phyloP scores from a whole-genome alignment of 2,329 filamentous ascomycete species.

The Fusarium sp. region DNA sequence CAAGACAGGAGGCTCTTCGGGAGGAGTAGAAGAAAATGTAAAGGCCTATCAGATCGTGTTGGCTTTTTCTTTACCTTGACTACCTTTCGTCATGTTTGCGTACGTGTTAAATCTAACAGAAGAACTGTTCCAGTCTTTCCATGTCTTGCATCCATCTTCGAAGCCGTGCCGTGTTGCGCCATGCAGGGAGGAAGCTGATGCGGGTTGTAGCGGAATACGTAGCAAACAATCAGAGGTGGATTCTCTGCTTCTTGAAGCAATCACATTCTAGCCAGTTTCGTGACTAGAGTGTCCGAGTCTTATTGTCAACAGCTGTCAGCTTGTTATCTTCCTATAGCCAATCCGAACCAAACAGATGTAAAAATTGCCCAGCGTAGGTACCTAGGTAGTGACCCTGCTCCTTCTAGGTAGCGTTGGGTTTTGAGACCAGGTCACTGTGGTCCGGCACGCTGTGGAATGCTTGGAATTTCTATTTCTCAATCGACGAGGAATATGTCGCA shows the following conservation, averaged over 20 bases:
- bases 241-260: slow-evolving; percentile 9
- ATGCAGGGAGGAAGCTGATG: slow-evolving; percentile 40
- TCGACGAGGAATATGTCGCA: slow-evolving; percentile 25
- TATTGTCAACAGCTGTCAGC: slow-evolving; percentile 1
- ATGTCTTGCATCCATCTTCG: slow-evolving; percentile 18
- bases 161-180: slow-evolving; percentile 29
- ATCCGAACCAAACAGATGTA: slow-evolving; percentile 1
- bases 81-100: slow-evolving; percentile 8
- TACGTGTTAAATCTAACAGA: neutral
- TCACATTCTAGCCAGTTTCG: neutral
- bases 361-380: slow-evolving; percentile 1
- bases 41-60: slow-evolving; percentile 2
- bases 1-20: slow-evolving; percentile 6
- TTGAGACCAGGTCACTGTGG: slow-evolving; percentile 30
- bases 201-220: slow-evolving; percentile 17
- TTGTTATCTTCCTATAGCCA: slow-evolving; percentile 1
- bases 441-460: slow-evolving; percentile 41
- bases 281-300: slow-evolving; percentile 4
- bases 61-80: neutral
- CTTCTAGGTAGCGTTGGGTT: neutral
- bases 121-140: slow-evolving; percentile 12
- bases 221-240: slow-evolving; percentile 4
- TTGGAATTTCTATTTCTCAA: slow-evolving; percentile 34
- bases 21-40: neutral
- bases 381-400: neutral